phyloP scores from a whole-genome alignment of 2,329 filamentous ascomycete species.

The Pyrenochaeta sp. region DNA sequence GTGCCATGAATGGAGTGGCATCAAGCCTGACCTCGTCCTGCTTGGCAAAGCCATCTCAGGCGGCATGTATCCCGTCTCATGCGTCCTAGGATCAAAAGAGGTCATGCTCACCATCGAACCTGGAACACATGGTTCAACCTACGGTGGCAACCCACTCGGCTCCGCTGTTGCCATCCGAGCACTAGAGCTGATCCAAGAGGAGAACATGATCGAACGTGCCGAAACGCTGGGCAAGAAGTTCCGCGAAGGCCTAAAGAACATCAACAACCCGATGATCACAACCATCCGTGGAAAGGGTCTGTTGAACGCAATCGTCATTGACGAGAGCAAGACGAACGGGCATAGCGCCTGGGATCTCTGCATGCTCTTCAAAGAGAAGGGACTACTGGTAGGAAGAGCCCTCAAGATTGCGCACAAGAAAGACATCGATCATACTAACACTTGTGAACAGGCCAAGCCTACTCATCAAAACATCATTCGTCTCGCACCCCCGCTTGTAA shows the following conservation, averaged over 20 bases:
- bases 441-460: conserved; percentile 79
- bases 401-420: conserved; percentile 51
- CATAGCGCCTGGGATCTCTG: conserved; percentile 96
- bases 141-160: conserved; percentile 94
- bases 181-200: conserved; percentile 91
- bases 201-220: conserved; percentile 84
- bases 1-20: conserved; percentile 91
- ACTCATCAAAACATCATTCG: conserved; percentile 99
- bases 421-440: conserved; percentile 37
- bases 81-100: conserved; percentile 85
- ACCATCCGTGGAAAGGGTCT: conserved; percentile 90
- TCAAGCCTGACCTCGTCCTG: conserved; percentile 94
- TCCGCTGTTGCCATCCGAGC: conserved; percentile 96
- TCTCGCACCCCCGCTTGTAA: conserved; percentile 94
- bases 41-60: conserved; percentile 98
- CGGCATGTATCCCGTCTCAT: conserved; percentile 98
- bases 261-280: conserved; percentile 83
- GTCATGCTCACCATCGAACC: conserved; percentile 96
- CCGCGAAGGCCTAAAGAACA: conserved; percentile 76
- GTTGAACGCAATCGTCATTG: conserved; percentile 94
- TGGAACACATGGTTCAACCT: conserved; percentile 97
- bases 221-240: conserved; percentile 83
- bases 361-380: conserved; percentile 94
- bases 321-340: conserved; percentile 84
- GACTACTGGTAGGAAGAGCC: conserved; percentile 76